Base-by-base conservation (phyloP, 164 flowering plant genomes). In the Amborella trichopoda region DNA sequence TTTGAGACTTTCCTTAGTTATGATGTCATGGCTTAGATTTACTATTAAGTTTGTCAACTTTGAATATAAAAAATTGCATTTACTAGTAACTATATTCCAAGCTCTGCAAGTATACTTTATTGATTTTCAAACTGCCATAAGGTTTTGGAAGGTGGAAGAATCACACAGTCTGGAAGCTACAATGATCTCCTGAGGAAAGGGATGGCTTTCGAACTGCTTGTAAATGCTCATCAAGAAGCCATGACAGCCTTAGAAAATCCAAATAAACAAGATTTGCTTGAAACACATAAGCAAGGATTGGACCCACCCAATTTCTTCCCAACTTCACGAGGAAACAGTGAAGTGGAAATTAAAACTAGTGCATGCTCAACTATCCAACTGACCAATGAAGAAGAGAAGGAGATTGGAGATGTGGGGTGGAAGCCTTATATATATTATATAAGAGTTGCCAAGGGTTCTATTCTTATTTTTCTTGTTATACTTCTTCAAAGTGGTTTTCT, bases 371-470 rank as follows among this genome's bases (percentile, higher is more conserved):
- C 65, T 18, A 60, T 48, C 5, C 97, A 88, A 46, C 61, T 88
- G 36, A 84, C 94, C 2, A 65, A 78, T 53, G 80, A 80, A 19
- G 97, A 88, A 69, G 80, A 69, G 49, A 81, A 20, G 68, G 89
- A 68, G 65, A 68, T 52, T 51, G 89, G 94, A 20, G 66, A 77
- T 49, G 68, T 64, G 55, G 88, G 85, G 21, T 81, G 81, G 87
- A 82, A 72, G 62, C 76, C 88, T 22, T 78, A 76, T 62, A 34
- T 68, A 23, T 87, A 89, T 56, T 89, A 89, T 48, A 19, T 89
- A 9, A 1, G 6, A 23, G 68, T 79, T 30, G 71, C 95, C 1
- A 73, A 69, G 28, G 94, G 78, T 50, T 43, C 25, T 2, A 10
- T 37, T 27, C 56, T 64, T 44, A 23, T 75, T 4, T 56, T 48